Base-by-base conservation (phyloP, 2,329 filamentous ascomycete species). In the Penicillium sp. region DNA sequence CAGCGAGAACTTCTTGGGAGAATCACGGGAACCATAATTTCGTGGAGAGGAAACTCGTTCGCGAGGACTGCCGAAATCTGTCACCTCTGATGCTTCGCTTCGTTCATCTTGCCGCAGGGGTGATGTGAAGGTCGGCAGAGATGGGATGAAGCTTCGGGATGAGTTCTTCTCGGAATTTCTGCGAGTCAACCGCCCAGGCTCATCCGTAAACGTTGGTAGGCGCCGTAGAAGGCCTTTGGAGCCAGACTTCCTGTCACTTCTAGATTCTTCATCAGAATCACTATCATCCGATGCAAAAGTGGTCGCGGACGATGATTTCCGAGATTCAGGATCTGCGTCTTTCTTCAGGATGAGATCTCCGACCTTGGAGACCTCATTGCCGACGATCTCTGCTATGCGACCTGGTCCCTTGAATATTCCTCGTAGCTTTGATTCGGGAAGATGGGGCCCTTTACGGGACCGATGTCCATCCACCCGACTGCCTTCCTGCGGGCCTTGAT, bases 381-480 rank as follows among this genome's bases (percentile, higher is more conserved):
- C 82, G 3, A 95, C 83, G 31, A 91, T 82, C 31, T 85, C 89
- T 59, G 91, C 89, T 60, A 93, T 86, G 54, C 89, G 82, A 49
- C 86, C 84, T 3, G 68, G 67, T 0, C 87, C 87, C 75, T 91
- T 93, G 75, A 96, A 88, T 47, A 96, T 87, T 7, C 88, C 86
- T 41, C 87, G 84, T 9, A 91, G 79, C 36, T 84, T 85, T 10
- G 84, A 84, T 77, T 85, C 67, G 76, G 77, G 63, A 70, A 79
- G 55, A 44, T 63, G 53, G 4, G 61, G 57, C 2, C 66, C 68
- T 40, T 70, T 76, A 21, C 68, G 62, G 21, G 62, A 61, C 52
- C 61, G 65, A 23, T 65, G 68, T 44, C 64, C 66, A 15, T 73
- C 70, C 3, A 50, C 39, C n/a, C 61, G 60, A 51, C 64, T 68